Evolutionary conservation across 352 stramenopile species (phyloP).

Genomic region (Blastocystis sp.): DNA sequence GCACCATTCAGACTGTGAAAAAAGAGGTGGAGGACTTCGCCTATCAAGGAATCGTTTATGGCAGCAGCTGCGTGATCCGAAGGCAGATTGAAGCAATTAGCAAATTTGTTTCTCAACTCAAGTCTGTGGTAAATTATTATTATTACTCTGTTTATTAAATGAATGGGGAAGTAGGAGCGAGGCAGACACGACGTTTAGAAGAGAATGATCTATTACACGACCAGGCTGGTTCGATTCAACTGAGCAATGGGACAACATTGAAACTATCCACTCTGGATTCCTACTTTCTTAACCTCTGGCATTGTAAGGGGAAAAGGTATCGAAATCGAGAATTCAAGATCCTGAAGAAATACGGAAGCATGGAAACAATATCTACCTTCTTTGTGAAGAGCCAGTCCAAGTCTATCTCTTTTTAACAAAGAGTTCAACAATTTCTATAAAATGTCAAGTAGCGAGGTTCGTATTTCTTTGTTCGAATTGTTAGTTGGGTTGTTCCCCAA

Average conservation of each 20-base stretch:
- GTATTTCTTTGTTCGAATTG: background rate
- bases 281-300: background rate
- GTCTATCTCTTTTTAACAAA: background rate
- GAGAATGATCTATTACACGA: background rate
- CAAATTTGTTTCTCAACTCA: constrained; percentile 38
- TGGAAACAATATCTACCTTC: background rate
- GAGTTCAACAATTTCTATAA: background rate
- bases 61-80: background rate
- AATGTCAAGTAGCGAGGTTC: background rate
- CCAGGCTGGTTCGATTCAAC: background rate
- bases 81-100: constrained; percentile 15
- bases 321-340: background rate
- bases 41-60: constrained; percentile 17
- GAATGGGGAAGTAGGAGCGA: background rate
- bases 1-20: constrained; percentile 12
- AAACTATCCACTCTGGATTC: background rate
- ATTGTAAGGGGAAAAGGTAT: background rate
- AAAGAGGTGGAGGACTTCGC: background rate
- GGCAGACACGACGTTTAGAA: background rate
- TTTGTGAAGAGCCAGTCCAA: constrained; percentile 20
- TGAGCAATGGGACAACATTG: background rate
- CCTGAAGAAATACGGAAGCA: background rate
- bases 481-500: background rate
- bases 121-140: constrained; percentile 49
- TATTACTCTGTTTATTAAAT: background rate